Evolutionary conservation across 148 eudicot species (phyloP).

Genomic region (Drosera capensis): DNA sequence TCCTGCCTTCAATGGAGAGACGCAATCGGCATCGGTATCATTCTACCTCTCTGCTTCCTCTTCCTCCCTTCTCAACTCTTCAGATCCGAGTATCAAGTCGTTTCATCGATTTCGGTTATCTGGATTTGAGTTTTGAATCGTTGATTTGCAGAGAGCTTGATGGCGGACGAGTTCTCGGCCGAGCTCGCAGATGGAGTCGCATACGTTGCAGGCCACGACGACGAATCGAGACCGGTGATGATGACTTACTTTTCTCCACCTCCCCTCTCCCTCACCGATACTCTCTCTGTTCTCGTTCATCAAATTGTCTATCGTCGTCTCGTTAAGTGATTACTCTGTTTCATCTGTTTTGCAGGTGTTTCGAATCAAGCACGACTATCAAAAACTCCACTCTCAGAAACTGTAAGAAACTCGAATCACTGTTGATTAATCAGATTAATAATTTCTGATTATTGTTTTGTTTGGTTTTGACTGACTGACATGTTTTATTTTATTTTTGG

Average conservation of each 20-base stretch:
- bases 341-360: conserved; percentile 38
- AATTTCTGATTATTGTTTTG: neutral
- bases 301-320: no score
- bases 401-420: conserved; percentile 34
- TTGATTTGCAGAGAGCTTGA: conserved; percentile 43
- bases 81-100: no score
- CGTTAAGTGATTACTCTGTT: neutral
- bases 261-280: conserved; percentile 6
- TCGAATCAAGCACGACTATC: conserved; percentile 90
- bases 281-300: no score
- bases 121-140: conserved; percentile 1
- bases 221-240: conserved; percentile 68
- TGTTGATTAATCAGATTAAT: neutral
- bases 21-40: conserved; percentile 46
- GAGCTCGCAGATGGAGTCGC: conserved; percentile 90
- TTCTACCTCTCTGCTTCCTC: neutral
- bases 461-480: neutral
- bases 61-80: neutral
- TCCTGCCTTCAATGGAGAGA: conserved; percentile 84
- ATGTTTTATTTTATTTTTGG: neutral
- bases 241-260: conserved; percentile 15
- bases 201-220: conserved; percentile 87
- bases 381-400: conserved; percentile 80
- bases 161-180: conserved; percentile 89
- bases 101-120: no score